Evolutionary conservation across 495 filamentous ascomycete species (phyloP).

Genomic region (Penicillium turbatum): DNA sequence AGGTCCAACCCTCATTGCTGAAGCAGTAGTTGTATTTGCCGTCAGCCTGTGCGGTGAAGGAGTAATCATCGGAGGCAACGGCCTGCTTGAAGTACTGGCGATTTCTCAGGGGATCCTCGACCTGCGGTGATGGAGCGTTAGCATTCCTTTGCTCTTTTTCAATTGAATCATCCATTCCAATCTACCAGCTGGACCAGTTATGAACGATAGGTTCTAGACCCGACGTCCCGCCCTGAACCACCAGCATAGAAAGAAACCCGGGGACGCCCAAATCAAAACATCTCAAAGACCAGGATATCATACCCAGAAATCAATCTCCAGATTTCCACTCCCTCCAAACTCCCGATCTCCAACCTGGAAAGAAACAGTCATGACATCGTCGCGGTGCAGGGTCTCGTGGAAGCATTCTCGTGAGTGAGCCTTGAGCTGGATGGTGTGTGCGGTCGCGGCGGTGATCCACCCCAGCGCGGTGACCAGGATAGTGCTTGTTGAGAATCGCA

Average conservation of each 20-base stretch:
- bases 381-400: conserved; percentile 85
- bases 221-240: neutral
- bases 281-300: conserved; percentile 13
- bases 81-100: conserved; percentile 74
- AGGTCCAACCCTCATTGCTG: conserved; percentile 94
- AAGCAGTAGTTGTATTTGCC: conserved; percentile 96
- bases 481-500: conserved; percentile 53
- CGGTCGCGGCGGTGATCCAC: conserved; percentile 58
- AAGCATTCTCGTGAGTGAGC: conserved; percentile 94
- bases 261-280: neutral
- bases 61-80: conserved; percentile 85
- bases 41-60: conserved; percentile 79
- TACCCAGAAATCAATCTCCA: conserved; percentile 99
- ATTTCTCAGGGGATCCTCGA: conserved; percentile 71
- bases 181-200: neutral
- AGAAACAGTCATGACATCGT: conserved; percentile 97
- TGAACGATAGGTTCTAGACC: neutral
- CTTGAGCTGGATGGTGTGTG: conserved; percentile 92
- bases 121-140: conserved; percentile 40
- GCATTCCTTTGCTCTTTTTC: conserved; percentile 1
- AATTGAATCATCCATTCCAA: neutral
- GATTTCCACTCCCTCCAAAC: conserved; percentile 88
- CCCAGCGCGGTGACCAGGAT: conserved; percentile 60
- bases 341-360: conserved; percentile 98
- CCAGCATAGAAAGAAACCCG: neutral